Percentiles rank a stretch among this genome's conserved stretches.
Conservation (phyloP, 768 basidiomycete species). For the Heimioporus sp. region DNA sequence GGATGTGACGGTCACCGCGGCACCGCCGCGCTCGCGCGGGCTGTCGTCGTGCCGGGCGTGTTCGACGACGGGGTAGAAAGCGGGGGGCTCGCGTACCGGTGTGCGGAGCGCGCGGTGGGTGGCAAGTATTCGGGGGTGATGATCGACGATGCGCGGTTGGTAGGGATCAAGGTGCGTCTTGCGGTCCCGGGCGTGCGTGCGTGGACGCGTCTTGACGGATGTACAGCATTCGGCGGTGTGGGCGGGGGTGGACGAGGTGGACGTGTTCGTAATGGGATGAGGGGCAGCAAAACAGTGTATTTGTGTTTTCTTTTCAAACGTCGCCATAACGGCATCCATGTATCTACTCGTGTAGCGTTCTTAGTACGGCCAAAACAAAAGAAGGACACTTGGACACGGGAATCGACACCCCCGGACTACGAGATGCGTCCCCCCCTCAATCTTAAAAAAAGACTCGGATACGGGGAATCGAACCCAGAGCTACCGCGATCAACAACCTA, state of each 20-base stretch:
- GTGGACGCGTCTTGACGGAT: neutral
- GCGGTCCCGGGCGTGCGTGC: too few relatives aligned
- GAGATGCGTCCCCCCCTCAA: too few relatives aligned
- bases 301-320: too few relatives aligned
- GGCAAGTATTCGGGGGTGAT: slow-evolving; percentile 39
- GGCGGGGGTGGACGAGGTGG: slow-evolving; percentile 31
- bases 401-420: too few relatives aligned
- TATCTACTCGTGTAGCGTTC: too few relatives aligned
- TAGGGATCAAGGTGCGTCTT: slow-evolving; percentile 39
- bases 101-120: slow-evolving; percentile 18
- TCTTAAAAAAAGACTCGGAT: slow-evolving; percentile 23
- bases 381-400: too few relatives aligned
- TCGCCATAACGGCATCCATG: too few relatives aligned
- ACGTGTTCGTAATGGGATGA: slow-evolving; percentile 34
- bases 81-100: slow-evolving; percentile 30
- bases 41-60: slow-evolving; percentile 14
- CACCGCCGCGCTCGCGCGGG: slow-evolving; percentile 9
- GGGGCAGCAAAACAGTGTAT: too few relatives aligned
- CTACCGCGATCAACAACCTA: slow-evolving; percentile 29
- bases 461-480: slow-evolving; percentile 38
- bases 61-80: slow-evolving; percentile 28
- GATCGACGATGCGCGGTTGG: slow-evolving; percentile 41
- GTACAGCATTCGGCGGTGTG: slow-evolving; percentile 25
- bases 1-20: neutral
- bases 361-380: too few relatives aligned